These are phyloP conservation scores for Penicillium sumatraense DNA, from an alignment of 2,329 filamentous ascomycete genomes.

Conservation along the genomic window DNA sequence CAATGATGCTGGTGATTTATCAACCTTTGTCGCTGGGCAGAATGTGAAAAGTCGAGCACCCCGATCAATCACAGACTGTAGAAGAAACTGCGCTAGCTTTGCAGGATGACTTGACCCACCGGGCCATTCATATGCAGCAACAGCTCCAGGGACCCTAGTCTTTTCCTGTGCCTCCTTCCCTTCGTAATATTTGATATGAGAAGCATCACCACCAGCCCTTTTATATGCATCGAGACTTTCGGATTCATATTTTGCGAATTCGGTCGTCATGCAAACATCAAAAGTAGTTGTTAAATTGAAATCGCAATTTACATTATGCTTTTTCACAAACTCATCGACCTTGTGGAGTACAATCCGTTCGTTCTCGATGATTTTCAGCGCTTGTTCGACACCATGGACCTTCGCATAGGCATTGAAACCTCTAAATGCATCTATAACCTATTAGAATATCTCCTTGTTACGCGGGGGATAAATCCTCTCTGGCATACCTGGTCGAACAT, in stretches of 20 bases:
- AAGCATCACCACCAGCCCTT: conserved; percentile 50
- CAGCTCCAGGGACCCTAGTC: conserved; percentile 43
- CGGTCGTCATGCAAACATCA: conserved; percentile 54
- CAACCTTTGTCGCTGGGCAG: conserved; percentile 43
- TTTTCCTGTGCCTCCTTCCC: conserved; percentile 44
- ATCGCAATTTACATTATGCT: conserved; percentile 50
- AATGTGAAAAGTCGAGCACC: conserved; percentile 51
- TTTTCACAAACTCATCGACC: conserved; percentile 48
- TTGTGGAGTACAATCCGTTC: conserved; percentile 48
- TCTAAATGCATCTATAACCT: conserved; percentile 48
- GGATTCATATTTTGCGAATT: conserved; percentile 52
- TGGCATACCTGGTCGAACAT: conserved; percentile 28
- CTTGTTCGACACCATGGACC: conserved; percentile 50
- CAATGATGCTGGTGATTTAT: conserved; percentile 4
- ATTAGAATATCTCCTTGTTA: neutral
- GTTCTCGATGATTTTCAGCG: conserved; percentile 52
- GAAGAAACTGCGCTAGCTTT: conserved; percentile 55
- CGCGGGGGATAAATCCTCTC: no score
- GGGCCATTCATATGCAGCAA: conserved; percentile 58
- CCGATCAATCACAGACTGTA: conserved; percentile 41
- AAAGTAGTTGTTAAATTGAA: conserved; percentile 54
- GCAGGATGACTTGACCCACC: conserved; percentile 56
- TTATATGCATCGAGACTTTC: conserved; percentile 45
- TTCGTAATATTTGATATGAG: conserved; percentile 46
- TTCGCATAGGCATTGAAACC: conserved; percentile 51